A percentile compares a stretch with the other conserved stretches of the same genome.
Evolutionary conservation across 805 yeast species (phyloP).

Genomic region (Blastobotrys chiropterorum): DNA sequence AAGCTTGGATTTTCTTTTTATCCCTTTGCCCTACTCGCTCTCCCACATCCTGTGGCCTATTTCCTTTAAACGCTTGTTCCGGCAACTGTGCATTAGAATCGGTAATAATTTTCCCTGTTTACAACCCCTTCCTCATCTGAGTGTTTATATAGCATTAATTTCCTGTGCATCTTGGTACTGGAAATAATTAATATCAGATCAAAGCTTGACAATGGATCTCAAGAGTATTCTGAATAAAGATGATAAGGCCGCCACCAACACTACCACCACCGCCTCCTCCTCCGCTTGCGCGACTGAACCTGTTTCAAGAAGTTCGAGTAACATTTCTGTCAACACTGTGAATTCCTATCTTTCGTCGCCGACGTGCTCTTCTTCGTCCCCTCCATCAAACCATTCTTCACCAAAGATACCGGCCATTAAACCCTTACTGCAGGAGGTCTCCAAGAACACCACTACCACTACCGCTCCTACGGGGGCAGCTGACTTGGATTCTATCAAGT

Average conservation of each 20-base stretch:
- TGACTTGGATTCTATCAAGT: not conserved
- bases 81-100: not conserved
- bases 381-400: not conserved
- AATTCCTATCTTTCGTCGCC: not conserved
- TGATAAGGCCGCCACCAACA: slow-evolving; percentile 12
- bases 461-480: not conserved
- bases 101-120: not conserved
- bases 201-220: slow-evolving; percentile 6
- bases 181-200: not conserved
- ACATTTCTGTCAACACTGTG: not conserved
- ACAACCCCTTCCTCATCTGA: not conserved
- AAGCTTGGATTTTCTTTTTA: not conserved
- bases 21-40: not conserved
- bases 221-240: slow-evolving; percentile 8
- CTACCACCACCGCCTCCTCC: not conserved
- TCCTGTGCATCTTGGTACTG: not conserved
- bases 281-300: not conserved
- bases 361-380: not conserved
- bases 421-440: not conserved
- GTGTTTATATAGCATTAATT: not conserved
- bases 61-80: not conserved
- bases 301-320: not conserved
- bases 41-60: not conserved
- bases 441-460: not conserved
- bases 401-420: not conserved